A percentile compares a stretch with the other conserved stretches of the same genome.
These are phyloP conservation scores for Raffaelea ambrosiae DNA, from an alignment of 2,329 filamentous ascomycete species.

Conservation along the genomic window DNA sequence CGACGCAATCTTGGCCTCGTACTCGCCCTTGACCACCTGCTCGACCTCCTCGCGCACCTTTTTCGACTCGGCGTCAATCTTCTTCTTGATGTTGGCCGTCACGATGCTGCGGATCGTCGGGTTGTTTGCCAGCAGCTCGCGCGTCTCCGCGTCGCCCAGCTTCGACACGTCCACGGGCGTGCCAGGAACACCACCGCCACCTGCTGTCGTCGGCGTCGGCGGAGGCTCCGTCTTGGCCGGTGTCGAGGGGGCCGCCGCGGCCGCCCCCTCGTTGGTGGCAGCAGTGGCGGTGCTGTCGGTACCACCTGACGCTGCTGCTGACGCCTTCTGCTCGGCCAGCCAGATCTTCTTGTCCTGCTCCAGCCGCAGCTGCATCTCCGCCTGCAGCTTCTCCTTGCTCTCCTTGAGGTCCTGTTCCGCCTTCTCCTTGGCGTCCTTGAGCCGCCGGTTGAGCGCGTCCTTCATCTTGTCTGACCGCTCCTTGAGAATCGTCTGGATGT, in stretches of 20 bases:
- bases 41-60: conserved; percentile 49
- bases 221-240: conserved; percentile 16
- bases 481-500: conserved; percentile 52
- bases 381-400: conserved; percentile 43
- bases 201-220: conserved; percentile 22
- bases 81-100: conserved; percentile 57
- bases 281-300: not conserved
- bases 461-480: conserved; percentile 62
- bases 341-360: conserved; percentile 58
- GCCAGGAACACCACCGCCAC: conserved; percentile 16
- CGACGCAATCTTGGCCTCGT: conserved; percentile 43
- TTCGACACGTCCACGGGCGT: conserved; percentile 32
- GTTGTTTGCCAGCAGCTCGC: conserved; percentile 49
- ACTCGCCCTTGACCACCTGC: conserved; percentile 34
- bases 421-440: conserved; percentile 54
- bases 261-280: not conserved
- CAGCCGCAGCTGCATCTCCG: conserved; percentile 37
- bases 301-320: conserved; percentile 6
- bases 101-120: conserved; percentile 50
- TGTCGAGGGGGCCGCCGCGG: not conserved
- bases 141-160: conserved; percentile 45
- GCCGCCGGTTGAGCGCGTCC: conserved; percentile 56
- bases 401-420: conserved; percentile 41
- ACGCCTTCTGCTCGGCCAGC: conserved; percentile 41
- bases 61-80: conserved; percentile 57